Percentiles rank a stretch among this genome's conserved stretches.
phyloP scores from a whole-genome alignment of 1,284 basidiomycete species.

The Cystobasidiaceae sp. region DNA sequence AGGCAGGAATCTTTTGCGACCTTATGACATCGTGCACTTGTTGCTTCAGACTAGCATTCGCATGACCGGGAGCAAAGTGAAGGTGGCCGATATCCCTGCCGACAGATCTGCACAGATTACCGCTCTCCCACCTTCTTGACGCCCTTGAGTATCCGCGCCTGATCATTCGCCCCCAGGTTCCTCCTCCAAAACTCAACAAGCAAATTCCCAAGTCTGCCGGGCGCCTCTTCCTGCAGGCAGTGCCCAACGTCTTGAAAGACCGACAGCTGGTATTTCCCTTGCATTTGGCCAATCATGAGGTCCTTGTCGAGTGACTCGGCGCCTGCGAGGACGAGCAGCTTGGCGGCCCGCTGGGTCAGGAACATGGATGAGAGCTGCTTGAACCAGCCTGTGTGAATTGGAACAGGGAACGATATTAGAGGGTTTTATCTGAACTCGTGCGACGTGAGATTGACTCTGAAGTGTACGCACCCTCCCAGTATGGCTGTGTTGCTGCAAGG shows the following conservation, averaged over 20 bases:
- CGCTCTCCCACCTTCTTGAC: conserved; percentile 75
- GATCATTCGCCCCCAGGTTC: conserved; percentile 67
- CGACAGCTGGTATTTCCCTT: conserved; percentile 88
- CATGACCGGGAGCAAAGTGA: no score
- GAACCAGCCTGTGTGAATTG: conserved; percentile 71
- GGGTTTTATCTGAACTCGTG: background rate
- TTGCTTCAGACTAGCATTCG: no score
- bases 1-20: no score
- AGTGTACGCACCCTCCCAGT: conserved; percentile 69
- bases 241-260: conserved; percentile 85
- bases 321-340: conserved; percentile 83
- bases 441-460: conserved; percentile 19
- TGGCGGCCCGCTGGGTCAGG: conserved; percentile 67
- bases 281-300: conserved; percentile 97
- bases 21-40: background rate
- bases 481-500: conserved; percentile 74
- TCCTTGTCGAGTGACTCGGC: conserved; percentile 87
- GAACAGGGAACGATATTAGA: background rate
- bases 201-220: conserved; percentile 36
- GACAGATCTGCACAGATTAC: background rate
- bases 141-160: conserved; percentile 51
- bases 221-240: conserved; percentile 78
- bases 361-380: conserved; percentile 71
- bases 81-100: no score
- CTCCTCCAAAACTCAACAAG: conserved; percentile 70